Evolutionary conservation across 306 rosid species (phyloP).

Genomic region (Malus fusca): DNA sequence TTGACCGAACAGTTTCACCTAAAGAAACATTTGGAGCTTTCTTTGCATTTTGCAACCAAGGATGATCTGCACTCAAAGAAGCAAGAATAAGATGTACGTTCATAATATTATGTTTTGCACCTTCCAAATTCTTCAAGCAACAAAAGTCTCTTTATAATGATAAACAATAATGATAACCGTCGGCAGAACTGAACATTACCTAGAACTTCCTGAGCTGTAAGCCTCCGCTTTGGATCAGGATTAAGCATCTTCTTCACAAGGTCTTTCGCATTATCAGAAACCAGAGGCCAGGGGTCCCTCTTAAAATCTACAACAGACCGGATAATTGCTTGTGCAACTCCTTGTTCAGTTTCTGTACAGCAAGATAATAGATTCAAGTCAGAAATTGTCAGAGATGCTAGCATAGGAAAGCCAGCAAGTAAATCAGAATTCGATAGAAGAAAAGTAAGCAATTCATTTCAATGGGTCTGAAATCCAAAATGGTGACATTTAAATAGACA

Average conservation of each 20-base stretch:
- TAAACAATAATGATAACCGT: background rate
- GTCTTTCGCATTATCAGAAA: constrained; percentile 94
- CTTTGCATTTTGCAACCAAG: constrained; percentile 86
- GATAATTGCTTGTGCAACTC: constrained; percentile 96
- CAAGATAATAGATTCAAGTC: constrained; percentile 1
- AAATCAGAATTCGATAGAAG: background rate
- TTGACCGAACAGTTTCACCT: constrained; percentile 89
- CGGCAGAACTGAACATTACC: constrained; percentile 40
- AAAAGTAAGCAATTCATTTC: background rate
- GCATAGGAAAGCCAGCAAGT: background rate
- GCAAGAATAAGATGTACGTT: background rate
- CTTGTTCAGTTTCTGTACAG: constrained; percentile 94
- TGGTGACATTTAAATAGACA: background rate
- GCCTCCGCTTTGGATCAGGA: constrained; percentile 77
- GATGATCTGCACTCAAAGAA: constrained; percentile 68
- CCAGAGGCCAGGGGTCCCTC: constrained; percentile 97
- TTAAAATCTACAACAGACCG: constrained; percentile 78
- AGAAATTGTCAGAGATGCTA: background rate
- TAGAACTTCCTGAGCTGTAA: constrained; percentile 80
- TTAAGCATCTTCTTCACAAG: constrained; percentile 94
- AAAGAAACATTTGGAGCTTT: constrained; percentile 90
- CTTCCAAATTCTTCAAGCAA: background rate
- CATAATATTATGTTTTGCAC: constrained; percentile 3
- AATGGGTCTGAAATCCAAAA: background rate
- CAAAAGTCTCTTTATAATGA: background rate